Conservation (phyloP, 2,329 filamentous ascomycete species). For the Sporothrix curviconia region DNA sequence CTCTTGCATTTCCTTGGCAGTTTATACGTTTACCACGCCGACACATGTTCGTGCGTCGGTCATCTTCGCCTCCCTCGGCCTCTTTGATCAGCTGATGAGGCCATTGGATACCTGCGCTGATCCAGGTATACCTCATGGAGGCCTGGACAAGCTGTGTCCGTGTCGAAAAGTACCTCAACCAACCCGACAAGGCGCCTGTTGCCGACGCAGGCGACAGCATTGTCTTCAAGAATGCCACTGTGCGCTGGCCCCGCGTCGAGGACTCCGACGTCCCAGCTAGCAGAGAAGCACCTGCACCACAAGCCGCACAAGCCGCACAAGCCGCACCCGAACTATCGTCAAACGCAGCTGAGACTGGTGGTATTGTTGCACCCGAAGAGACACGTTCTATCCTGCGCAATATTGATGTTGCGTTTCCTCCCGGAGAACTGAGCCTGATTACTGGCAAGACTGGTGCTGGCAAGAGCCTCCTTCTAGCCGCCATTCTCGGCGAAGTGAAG, state of each 20-base stretch:
- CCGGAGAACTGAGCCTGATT: constrained; percentile 30
- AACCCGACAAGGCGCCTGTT: constrained; percentile 26
- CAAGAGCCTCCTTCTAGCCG: constrained; percentile 34
- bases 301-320: background rate
- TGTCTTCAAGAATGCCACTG: constrained; percentile 26
- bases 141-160: constrained; percentile 31
- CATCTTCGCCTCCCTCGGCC: constrained; percentile 30
- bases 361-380: constrained; percentile 15
- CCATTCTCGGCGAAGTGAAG: constrained; percentile 35
- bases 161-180: constrained; percentile 29
- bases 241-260: constrained; percentile 30
- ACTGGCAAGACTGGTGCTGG: constrained; percentile 34
- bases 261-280: constrained; percentile 19
- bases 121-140: constrained; percentile 31
- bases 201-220: constrained; percentile 23
- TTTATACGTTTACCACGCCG: constrained; percentile 29
- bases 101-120: constrained; percentile 26
- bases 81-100: constrained; percentile 32
- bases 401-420: constrained; percentile 29
- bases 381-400: constrained; percentile 28
- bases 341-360: background rate
- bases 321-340: background rate
- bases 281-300: background rate
- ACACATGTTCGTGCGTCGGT: constrained; percentile 29
- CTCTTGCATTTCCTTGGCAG: constrained; percentile 26